Conservation (phyloP, 2,329 filamentous ascomycete genomes). For the Colletotrichum plurivorum region DNA sequence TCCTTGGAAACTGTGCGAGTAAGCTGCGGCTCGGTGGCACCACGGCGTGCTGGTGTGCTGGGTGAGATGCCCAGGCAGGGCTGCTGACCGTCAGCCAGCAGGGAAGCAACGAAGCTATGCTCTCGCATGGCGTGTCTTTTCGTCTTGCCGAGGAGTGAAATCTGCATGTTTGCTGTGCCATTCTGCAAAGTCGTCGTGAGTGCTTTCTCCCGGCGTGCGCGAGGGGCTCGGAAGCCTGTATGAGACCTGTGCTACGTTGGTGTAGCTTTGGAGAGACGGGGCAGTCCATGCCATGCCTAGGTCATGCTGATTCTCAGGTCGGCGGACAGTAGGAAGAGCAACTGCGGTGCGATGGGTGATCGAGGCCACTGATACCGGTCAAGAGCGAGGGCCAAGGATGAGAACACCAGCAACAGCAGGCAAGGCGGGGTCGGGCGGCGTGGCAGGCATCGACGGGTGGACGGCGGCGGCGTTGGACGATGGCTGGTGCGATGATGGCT, state of each 20-base stretch:
- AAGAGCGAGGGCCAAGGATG: background rate
- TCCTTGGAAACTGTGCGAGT: slow-evolving; percentile 17
- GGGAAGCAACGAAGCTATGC: background rate
- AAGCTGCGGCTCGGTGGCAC: slow-evolving; percentile 22
- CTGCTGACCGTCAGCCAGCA: slow-evolving; percentile 21
- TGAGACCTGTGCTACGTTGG: no score
- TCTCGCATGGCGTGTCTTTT: slow-evolving; percentile 6
- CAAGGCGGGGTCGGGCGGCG: slow-evolving; percentile 24
- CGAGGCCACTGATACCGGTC: background rate
- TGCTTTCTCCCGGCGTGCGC: no score
- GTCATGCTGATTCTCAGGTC: no score
- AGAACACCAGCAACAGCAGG: background rate
- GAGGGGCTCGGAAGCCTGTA: no score
- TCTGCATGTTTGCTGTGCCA: no score
- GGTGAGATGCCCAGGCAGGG: background rate
- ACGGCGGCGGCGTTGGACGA: slow-evolving; percentile 1
- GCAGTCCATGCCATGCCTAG: no score
- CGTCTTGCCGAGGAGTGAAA: background rate
- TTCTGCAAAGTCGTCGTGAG: no score
- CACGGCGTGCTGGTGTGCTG: slow-evolving; percentile 9
- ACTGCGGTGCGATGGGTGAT: background rate
- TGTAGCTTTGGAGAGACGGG: no score
- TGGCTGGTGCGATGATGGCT: slow-evolving; percentile 22
- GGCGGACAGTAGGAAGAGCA: no score
- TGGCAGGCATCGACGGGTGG: slow-evolving; percentile 7